Base-by-base conservation (phyloP, 495 filamentous ascomycete genomes). In the Ascobolus immersus region DNA sequence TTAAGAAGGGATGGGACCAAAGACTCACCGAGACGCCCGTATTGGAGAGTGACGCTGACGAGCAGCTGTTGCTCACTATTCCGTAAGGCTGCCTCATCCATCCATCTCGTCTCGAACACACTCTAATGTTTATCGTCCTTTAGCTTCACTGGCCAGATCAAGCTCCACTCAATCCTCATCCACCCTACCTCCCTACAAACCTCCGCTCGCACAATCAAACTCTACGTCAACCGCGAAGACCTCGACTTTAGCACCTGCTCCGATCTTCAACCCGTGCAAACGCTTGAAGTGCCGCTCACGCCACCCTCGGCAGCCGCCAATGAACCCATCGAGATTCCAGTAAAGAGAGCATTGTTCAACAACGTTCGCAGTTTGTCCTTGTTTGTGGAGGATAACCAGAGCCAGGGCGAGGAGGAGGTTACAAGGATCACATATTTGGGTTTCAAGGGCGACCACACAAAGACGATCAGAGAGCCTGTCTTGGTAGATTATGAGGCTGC, bases 131-230 rank as follows among this genome's bases (percentile, higher is more conserved):
- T n/a, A 4, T 11, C 5, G 20, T 12, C 19, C 15, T 37, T 21
- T 37, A 96, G 86, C 18, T 96, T 96, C 59, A 79, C 78, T 17
- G 84, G 76, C 39, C 79, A 89, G 53, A 65, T 92, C 37, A 89
- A 82, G 51, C 67, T 96, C 0, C 81, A 94, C 53, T 70, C 75
- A 13, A 67, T 94, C 42, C 63, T 92, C 17, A 48, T 94, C 17
- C 77, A 82, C 45, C 75, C 77, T 2, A 75, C 75, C 2, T 57
- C 64, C 29, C 69, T 69, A 3, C 39, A 54, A 30, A 67, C 61
- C 33, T 77, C 84, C n/a, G 86, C 89, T 1, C 62, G 63, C 32
- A 90, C 76, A 7, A 52, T 93, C 22, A 78, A 77, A 44, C 54
- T 94, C 17, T 82, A 76, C 54, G 60, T 73, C 54, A 93, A 96